Base-by-base conservation (phyloP, 2,329 filamentous ascomycete genomes). In the Fusarium dlaminii region DNA sequence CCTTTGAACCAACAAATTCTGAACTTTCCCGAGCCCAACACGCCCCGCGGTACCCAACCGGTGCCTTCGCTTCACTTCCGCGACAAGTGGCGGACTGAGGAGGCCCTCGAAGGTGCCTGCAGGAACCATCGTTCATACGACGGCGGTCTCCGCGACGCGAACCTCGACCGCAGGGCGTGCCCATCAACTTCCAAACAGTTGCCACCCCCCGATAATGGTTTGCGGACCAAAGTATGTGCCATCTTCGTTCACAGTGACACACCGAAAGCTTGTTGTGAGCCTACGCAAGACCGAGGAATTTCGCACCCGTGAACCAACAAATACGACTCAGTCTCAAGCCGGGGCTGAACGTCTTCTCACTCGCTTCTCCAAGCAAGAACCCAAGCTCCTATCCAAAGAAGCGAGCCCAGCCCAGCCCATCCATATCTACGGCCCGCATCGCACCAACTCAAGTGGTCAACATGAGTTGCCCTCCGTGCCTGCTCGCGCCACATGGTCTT, bases 1-100 rank as follows among this genome's bases (percentile, higher is more conserved):
- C 89, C 80, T 91, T 92, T 77, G 90, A 91, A 76, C 89, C 86
- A n/a, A 86, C 83, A 39, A 86, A 82, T 72, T 83, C 84, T 32
- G 89, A 87, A 72, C 89, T 88, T 77, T 77, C 80, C 8, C 80
- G 86, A 15, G 84, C 88, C 15, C 42, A 8, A 42, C 40, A 42
- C 40, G 14, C 14, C 22, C 39, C 22, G n/a, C 22, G n/a, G 40
- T 0, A 17, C 40, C 1, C 0, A 43, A 5, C 9, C n/a, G 0
- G 15, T 0, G 0, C 0, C 17, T 18, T 24, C n/a, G 42, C 17
- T 43, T 43, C 17, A 8, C 42, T 43, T 43, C n/a, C 0, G 10
- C 42, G 0, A 6, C 15, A 24, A 1, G 15, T 24, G 0, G 3
- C 18, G 7, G 7, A 24, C 8, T 18, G n/a, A 24, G 42, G 18